These are phyloP conservation scores for Biscogniauxia marginata DNA, from an alignment of 2,329 filamentous ascomycete genomes.

Conservation along the genomic window DNA sequence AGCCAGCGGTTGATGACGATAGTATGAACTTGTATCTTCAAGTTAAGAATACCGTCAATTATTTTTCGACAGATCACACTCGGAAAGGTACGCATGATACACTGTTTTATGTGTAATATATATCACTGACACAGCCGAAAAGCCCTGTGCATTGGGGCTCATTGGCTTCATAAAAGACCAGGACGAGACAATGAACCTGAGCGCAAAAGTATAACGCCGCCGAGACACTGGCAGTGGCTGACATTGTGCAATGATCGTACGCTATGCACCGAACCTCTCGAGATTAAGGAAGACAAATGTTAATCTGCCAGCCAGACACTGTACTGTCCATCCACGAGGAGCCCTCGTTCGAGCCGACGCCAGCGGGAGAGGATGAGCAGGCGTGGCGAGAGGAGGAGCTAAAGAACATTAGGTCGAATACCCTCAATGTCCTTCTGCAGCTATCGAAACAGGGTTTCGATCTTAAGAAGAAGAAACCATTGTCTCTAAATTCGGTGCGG, in stretches of 20 bases:
- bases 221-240: slow-evolving; percentile 67
- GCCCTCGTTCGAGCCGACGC: slow-evolving; percentile 35
- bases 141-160: slow-evolving; percentile 72
- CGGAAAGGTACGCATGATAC: slow-evolving; percentile 59
- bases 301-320: slow-evolving; percentile 47
- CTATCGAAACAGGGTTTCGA: slow-evolving; percentile 39
- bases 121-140: slow-evolving; percentile 17
- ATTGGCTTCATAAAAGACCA: slow-evolving; percentile 53
- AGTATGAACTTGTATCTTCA: slow-evolving; percentile 46
- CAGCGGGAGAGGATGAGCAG: slow-evolving; percentile 19
- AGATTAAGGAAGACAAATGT: slow-evolving; percentile 10
- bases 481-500: slow-evolving; percentile 42
- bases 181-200: slow-evolving; percentile 21
- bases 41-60: slow-evolving; percentile 72
- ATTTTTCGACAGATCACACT: slow-evolving; percentile 70
- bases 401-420: slow-evolving; percentile 38
- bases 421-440: slow-evolving; percentile 38
- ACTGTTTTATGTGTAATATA: neutral
- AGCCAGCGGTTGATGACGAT: slow-evolving; percentile 10
- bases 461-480: slow-evolving; percentile 37
- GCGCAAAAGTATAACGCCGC: slow-evolving; percentile 36
- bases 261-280: slow-evolving; percentile 11
- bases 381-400: slow-evolving; percentile 31
- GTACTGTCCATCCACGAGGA: slow-evolving; percentile 69
- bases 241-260: slow-evolving; percentile 63